Base-by-base conservation (phyloP, 345 rosid genomes). In the Gossypium stocksii region DNA sequence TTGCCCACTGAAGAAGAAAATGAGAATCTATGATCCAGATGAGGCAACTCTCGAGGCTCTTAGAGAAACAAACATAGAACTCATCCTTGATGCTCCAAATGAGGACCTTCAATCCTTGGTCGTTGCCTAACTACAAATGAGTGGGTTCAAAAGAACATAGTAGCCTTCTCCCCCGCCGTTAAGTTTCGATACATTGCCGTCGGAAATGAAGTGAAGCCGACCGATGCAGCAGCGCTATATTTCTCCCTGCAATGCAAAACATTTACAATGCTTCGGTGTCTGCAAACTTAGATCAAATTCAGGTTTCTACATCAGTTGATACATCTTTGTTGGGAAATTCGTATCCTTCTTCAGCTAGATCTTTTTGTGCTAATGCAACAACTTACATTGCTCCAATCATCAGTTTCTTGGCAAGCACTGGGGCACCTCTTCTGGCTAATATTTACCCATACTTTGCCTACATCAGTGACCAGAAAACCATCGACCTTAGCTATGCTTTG, bases 11-110 rank as follows among this genome's bases (percentile, higher is more conserved):
- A n/a, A 0, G 81, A 81, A 46, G 11, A 79, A 66, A 59, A 80
- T 84, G 86, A 57, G 87, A 71, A 78, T 84, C 16, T 87, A 84
- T 23, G 70, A 77, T 8, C 84, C 87, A 12, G 59, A 87, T 63
- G 71, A 76, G 38, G 44, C 64, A 13, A 81, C 86, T 44, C 87
- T 84, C 15, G 62, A 75, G 13, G 88, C 88, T n/a, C 82, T 83
- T 9, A 60, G 11, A 60, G 65, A 83, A 52, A 75, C 84, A 54
- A 66, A 78, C 79, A 78, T 85, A 2, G 82, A 85, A 29, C 82
- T 83, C 65, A 62, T 75, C 27, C 61, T 87, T 0, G 86, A 61
- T 8, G 81, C 78, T 12, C 79, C 81, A 1, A 80, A 78, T 2
- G 79, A 58, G 0, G 34, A 76, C 2, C 80, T 87, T 68, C 82